Evolutionary conservation across 768 basidiomycete genomes (phyloP), one percentile per base, ranked within the genome.

Genomic region (Psilocybe tampanensis): DNA sequence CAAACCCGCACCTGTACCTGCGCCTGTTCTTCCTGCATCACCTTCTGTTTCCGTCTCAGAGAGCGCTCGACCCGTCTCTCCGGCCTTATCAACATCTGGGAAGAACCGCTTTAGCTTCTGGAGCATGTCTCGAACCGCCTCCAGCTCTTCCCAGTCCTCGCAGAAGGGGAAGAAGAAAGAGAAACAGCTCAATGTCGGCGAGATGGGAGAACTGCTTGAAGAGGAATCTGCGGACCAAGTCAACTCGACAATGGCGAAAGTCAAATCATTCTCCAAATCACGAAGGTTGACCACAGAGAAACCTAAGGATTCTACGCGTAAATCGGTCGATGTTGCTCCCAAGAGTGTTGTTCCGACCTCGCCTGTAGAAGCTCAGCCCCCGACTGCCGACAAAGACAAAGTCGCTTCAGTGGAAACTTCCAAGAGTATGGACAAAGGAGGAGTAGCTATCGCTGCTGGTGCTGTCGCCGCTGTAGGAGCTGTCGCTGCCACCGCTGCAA

Each of bases 51-150:
- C 61, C 18, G 44, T 47, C 2, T 45, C 55, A 26, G 23, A 59
- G 21, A 26, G 44, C 12, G 52, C 64, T 55, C 72, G 66, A 48
- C 82, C 83, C 0, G 75, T 76, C 3, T 76, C 79, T 33, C 76
- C 82, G 70, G 76, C 19, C 70, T 81, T 32, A n/a, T 68, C 62
- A 18, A 64, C 64, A 2, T 60, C 62, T 0, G 77, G 84, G 44
- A 79, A 78, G 65, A 90, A 85, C 67, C 77, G 86, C 24, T 86
- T 91, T 69, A 86, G 81, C 56, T 81, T 88, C 66, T 89, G 89
- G 68, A 74, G 69, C 34, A 64, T 74, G 9, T 69, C 74, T 17
- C 69, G 76, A 17, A 60, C 66, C 19, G 62, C 66, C 7, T 73
- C 75, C 2, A 61, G 63, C 1, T 67, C 71, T 7, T 68, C 73